Conservation (phyloP, 495 filamentous ascomycete genomes). For the Hypoxylon fragiforme region DNA sequence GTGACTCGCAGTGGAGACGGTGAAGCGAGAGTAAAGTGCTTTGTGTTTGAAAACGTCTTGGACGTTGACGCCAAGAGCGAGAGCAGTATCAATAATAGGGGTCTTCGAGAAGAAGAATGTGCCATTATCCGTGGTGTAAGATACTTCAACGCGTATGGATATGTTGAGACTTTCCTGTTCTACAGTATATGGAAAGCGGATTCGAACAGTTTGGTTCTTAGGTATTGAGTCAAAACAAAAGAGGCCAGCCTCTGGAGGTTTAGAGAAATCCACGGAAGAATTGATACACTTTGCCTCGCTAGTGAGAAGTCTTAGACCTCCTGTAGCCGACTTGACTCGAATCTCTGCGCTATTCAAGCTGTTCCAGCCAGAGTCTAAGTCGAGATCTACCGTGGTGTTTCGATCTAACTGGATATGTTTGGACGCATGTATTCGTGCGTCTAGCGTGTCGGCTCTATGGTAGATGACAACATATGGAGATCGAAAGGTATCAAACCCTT, state of each 20-base stretch:
- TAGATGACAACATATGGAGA: constrained; percentile 51
- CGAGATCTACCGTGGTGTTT: constrained; percentile 73
- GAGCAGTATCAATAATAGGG: constrained; percentile 63
- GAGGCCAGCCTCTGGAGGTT: constrained; percentile 62
- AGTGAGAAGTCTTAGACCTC: constrained; percentile 81
- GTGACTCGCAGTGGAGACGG: constrained; percentile 73
- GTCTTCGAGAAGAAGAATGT: constrained; percentile 70
- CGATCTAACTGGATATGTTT: constrained; percentile 73
- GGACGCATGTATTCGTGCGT: constrained; percentile 50
- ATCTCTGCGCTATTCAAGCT: constrained; percentile 68
- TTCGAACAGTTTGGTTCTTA: constrained; percentile 49
- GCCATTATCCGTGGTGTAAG: constrained; percentile 74
- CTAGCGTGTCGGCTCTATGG: constrained; percentile 52
- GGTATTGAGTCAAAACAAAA: constrained; percentile 65
- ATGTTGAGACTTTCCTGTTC: constrained; percentile 76
- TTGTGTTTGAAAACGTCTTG: constrained; percentile 91
- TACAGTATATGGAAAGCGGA: constrained; percentile 81
- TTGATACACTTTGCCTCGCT: constrained; percentile 65
- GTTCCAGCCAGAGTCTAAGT: constrained; percentile 77
- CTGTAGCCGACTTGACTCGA: constrained; percentile 78
- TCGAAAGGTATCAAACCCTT: constrained; percentile 44
- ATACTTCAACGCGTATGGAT: constrained; percentile 73
- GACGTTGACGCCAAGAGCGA: constrained; percentile 92
- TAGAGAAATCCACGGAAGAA: constrained; percentile 57
- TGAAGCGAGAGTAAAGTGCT: constrained; percentile 84